Base-by-base conservation (phyloP, 2,329 filamentous ascomycete genomes). In the Diatrype stigma region DNA sequence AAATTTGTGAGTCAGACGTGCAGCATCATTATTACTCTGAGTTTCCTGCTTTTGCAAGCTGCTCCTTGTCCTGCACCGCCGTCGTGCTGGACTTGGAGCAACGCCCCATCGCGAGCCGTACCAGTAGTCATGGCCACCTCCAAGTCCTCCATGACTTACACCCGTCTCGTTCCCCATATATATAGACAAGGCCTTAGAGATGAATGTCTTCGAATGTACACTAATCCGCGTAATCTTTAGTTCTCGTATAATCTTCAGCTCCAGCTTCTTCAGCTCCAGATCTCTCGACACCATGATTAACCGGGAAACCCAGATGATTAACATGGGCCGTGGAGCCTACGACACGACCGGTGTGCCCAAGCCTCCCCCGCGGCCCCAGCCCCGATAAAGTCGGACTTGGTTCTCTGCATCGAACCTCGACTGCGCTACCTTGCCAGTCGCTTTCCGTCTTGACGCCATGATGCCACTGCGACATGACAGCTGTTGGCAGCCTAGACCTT, bases 301-400 rank as follows among this genome's bases (percentile, higher is more conserved):
- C 51, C 61, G 60, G 57, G 65, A 65, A 46, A 55, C 57, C 47
- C 59, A 57, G 55, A 60, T 63, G 59, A 55, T 63, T 50, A 67
- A 67, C 59, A 68, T 68, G 66, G 66, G 66, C 56, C 65, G 66
- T 42, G 66, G 66, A 45, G 66, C 66, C 54, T 68, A 68, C 42
- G 66, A 68, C 52, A 67, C 65, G 52, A 68, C 66, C 45, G 66
- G 66, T 53, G 64, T 67, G 38, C 64, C 65, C 42, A 68, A 68
- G 59, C 66, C 66, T 50, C 64, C 65, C 30, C 63, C 64, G 45
- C 59, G 59, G 49, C 64, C 65, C 17, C 65, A 65, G 64, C 65
- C 64, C 37, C 60, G 51, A 62, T 67, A 66, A 66, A 51, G 51
- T 23, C 40, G 47, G 47, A 47, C 30, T 40, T 45, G 23, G 19